These are phyloP conservation scores for Viridothelium virens DNA, from an alignment of 495 filamentous ascomycete species.

Conservation along the genomic window DNA sequence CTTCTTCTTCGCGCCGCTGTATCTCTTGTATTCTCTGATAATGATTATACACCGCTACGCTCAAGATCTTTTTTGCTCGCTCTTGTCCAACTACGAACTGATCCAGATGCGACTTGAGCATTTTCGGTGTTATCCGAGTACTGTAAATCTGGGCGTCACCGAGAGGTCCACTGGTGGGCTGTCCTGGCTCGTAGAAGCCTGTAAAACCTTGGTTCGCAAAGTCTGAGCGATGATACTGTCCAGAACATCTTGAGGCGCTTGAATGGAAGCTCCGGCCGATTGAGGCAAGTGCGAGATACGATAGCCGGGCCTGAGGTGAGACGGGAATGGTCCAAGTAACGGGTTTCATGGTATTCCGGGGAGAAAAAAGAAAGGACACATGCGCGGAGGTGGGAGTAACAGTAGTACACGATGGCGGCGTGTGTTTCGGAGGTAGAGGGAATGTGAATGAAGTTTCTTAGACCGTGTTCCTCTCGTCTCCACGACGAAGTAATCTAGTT, in stretches of 20 bases:
- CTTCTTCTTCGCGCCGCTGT: constrained; percentile 66
- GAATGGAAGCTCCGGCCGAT: constrained; percentile 24
- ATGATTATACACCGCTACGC: constrained; percentile 93
- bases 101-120: constrained; percentile 85
- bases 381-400: neutral
- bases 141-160: constrained; percentile 27
- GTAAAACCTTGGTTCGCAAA: constrained; percentile 62
- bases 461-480: neutral
- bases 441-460: neutral
- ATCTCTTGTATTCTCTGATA: constrained; percentile 81
- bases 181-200: constrained; percentile 64
- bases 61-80: constrained; percentile 89
- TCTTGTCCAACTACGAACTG: constrained; percentile 95
- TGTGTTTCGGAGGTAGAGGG: too few species aligned
- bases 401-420: neutral
- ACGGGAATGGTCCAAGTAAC: constrained; percentile 7
- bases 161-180: constrained; percentile 39
- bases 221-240: constrained; percentile 52
- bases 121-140: constrained; percentile 58
- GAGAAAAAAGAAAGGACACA: neutral
- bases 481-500: neutral
- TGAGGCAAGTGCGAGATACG: constrained; percentile 39
- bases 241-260: constrained; percentile 1
- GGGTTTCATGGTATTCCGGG: neutral
- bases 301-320: constrained; percentile 31